Percentiles rank a stretch among this genome's conserved stretches.
Conservation (phyloP, 306 rosid genomes). For the Vigna radiata region DNA sequence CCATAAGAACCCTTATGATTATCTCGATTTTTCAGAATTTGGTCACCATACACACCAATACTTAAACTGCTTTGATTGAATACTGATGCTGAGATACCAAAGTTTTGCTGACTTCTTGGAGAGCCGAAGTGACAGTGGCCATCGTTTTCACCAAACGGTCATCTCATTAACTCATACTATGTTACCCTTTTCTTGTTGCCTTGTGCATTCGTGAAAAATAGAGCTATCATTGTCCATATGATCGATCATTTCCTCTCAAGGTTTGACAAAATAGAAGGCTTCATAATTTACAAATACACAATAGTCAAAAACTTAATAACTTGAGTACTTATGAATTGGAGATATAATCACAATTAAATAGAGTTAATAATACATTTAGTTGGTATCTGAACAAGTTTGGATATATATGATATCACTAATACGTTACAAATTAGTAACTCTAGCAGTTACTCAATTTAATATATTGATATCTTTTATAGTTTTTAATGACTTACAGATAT, state of each 20-base stretch:
- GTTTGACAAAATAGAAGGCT: conserved; percentile 4
- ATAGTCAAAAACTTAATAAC: neutral
- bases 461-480: too few relatives aligned
- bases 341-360: too few relatives aligned
- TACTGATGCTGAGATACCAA: neutral
- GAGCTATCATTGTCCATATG: conserved; percentile 6
- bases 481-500: too few relatives aligned
- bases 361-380: too few relatives aligned
- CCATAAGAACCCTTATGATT: neutral
- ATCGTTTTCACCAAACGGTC: neutral
- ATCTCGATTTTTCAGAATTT: neutral
- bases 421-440: too few relatives aligned
- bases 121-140: neutral
- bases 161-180: conserved; percentile 5
- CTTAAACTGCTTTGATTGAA: neutral
- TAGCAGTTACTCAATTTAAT: too few relatives aligned
- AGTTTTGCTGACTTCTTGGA: conserved; percentile 4
- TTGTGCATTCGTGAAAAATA: neutral
- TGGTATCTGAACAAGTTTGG: too few relatives aligned
- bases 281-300: neutral
- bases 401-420: too few relatives aligned
- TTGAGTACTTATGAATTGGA: too few relatives aligned
- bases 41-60: neutral
- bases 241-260: conserved; percentile 6
- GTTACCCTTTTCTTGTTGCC: neutral